These are phyloP conservation scores for Boletellus ananiceps DNA, from an alignment of 768 basidiomycete species.

Conservation along the genomic window DNA sequence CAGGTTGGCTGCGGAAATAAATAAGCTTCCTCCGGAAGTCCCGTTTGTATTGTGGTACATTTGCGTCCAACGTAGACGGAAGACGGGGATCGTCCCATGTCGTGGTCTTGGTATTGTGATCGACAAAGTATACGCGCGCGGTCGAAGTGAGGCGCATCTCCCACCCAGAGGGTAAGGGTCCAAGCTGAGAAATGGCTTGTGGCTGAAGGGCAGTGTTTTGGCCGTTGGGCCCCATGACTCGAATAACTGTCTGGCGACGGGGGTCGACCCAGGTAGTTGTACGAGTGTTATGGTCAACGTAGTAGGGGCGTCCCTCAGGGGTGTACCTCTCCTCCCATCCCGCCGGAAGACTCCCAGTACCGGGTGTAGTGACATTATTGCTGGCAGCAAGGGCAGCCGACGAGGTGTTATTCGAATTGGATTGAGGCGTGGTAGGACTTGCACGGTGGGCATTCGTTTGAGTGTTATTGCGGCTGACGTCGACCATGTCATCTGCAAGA, in stretches of 20 bases:
- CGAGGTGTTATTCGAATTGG: constrained; percentile 32
- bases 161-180: constrained; percentile 96
- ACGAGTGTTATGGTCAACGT: constrained; percentile 98
- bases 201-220: constrained; percentile 86
- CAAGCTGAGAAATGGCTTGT: constrained; percentile 94
- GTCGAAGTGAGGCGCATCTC: constrained; percentile 99
- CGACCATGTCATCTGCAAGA: constrained; percentile 82
- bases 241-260: constrained; percentile 91
- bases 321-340: constrained; percentile 99
- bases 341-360: constrained; percentile 83
- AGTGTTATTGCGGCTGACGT: constrained; percentile 50
- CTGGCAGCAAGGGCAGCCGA: constrained; percentile 48
- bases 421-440: constrained; percentile 29
- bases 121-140: constrained; percentile 98
- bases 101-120: constrained; percentile 99
- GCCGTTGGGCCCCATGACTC: constrained; percentile 93
- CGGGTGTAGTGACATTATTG: constrained; percentile 57
- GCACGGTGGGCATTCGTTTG: constrained; percentile 40
- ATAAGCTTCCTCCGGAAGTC: constrained; percentile 99
- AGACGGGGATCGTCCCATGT: constrained; percentile 99
- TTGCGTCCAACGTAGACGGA: constrained; percentile 91
- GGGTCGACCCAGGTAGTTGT: constrained; percentile 99
- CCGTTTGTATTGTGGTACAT: constrained; percentile 99
- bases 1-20: constrained; percentile 98
- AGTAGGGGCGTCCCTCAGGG: constrained; percentile 96